A percentile compares a stretch with the other conserved stretches of the same genome.
phyloP scores from a whole-genome alignment of 176 grass and related monocot species.

The Urochloa ruziziensis region DNA sequence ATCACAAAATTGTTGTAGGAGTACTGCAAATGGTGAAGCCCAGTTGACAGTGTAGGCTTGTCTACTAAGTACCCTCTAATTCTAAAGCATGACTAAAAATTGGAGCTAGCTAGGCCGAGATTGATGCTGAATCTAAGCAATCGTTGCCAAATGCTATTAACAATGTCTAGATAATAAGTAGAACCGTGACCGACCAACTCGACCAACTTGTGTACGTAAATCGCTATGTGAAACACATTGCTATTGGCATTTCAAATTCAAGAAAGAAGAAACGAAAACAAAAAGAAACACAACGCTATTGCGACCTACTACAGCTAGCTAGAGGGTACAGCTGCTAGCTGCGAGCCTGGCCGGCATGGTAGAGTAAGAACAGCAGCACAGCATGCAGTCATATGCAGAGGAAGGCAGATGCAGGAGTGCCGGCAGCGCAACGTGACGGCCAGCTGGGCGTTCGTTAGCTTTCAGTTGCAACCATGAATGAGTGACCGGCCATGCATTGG shows the following conservation, averaged over 20 bases:
- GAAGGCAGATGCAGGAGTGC: background rate
- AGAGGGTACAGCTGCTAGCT: background rate
- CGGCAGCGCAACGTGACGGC: constrained; percentile 43
- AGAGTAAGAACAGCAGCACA: background rate
- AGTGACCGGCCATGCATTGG: background rate
- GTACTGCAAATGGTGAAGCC: no score
- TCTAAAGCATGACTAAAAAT: background rate
- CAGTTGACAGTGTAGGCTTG: no score
- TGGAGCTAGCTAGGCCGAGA: background rate
- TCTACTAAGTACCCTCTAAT: rapidly evolving
- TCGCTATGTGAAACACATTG: background rate
- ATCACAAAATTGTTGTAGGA: no score
- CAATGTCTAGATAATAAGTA: background rate
- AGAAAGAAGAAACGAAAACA: no score
- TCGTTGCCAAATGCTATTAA: background rate
- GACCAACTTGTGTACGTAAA: background rate
- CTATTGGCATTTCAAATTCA: background rate
- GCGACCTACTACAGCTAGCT: background rate
- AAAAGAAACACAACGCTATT: background rate
- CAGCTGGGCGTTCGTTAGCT: constrained; percentile 42
- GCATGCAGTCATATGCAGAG: background rate
- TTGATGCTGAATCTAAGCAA: background rate
- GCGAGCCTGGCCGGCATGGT: background rate
- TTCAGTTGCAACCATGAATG: constrained; percentile 11
- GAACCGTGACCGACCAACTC: background rate